phyloP scores from a whole-genome alignment of 2,329 filamentous ascomycete genomes.

The Alternaria tenuissima region DNA sequence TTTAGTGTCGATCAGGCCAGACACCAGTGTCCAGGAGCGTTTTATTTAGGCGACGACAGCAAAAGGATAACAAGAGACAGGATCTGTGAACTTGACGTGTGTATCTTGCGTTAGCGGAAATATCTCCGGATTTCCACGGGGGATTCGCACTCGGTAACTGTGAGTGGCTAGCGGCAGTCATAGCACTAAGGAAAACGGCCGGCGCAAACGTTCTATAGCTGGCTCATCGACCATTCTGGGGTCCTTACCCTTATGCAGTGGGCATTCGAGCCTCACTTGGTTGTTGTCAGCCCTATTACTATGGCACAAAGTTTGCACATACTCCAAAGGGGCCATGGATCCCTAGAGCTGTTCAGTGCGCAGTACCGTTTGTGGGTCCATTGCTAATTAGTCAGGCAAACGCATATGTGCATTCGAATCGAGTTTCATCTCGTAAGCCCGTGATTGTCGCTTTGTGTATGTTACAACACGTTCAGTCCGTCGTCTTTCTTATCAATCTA shows the following conservation, averaged over 20 bases:
- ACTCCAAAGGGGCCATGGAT: neutral
- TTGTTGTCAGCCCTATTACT: neutral
- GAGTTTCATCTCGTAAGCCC: neutral
- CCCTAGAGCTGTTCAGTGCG: neutral
- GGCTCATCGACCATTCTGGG: neutral
- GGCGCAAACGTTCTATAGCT: neutral
- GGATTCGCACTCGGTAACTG: neutral
- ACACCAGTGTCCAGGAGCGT: neutral
- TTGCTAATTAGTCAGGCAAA: neutral
- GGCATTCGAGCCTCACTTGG: neutral
- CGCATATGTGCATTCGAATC: neutral
- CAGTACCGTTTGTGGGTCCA: neutral
- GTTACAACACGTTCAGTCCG: neutral
- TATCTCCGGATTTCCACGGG: neutral
- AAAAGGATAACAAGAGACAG: neutral
- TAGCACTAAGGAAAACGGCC: neutral
- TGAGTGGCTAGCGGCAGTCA: neutral
- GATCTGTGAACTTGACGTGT: neutral
- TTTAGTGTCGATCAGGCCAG: too few relatives aligned
- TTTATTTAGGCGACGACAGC: neutral
- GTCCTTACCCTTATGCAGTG: neutral
- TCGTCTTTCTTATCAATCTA: neutral
- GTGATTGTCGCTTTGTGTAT: neutral
- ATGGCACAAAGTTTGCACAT: neutral
- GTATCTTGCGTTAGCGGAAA: neutral